A percentile compares a stretch with the other conserved stretches of the same genome.
phyloP scores from a whole-genome alignment of 352 stramenopile genomes.

The Phytopythium helicoides region DNA sequence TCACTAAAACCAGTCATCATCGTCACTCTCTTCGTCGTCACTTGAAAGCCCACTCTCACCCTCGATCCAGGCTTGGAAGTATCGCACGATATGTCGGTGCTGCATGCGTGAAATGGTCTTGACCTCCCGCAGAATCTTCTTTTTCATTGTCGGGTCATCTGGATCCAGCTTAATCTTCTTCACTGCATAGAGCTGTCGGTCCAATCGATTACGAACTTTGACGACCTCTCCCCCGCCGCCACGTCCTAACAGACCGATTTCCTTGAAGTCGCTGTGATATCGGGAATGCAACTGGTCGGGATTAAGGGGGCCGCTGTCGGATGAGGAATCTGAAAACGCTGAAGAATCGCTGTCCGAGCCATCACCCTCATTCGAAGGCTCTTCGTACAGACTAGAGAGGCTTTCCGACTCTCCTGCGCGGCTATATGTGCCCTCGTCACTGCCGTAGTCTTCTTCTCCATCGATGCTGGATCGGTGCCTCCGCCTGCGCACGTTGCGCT shows the following conservation, averaged over 20 bases:
- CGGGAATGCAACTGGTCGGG: slow-evolving; percentile 61
- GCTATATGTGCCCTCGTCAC: slow-evolving; percentile 31
- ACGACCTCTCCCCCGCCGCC: slow-evolving; percentile 83
- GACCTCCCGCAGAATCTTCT: slow-evolving; percentile 94
- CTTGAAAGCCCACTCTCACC: slow-evolving; percentile 54
- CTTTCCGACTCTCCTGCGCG: slow-evolving; percentile 19
- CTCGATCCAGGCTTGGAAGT: slow-evolving; percentile 91
- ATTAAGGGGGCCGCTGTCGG: slow-evolving; percentile 38
- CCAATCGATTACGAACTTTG: slow-evolving; percentile 79
- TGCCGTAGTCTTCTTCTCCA: slow-evolving; percentile 27
- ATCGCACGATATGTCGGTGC: slow-evolving; percentile 96
- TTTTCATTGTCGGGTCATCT: slow-evolving; percentile 91
- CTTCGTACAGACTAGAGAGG: slow-evolving; percentile 33
- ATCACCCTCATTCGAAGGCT: slow-evolving; percentile 23
- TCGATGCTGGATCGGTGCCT: slow-evolving; percentile 65
- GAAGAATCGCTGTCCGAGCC: slow-evolving; percentile 20
- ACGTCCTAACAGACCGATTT: slow-evolving; percentile 77
- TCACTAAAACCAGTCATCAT: slow-evolving; percentile 39
- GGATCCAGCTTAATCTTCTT: slow-evolving; percentile 87
- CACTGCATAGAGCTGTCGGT: slow-evolving; percentile 82
- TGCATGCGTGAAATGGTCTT: slow-evolving; percentile 96
- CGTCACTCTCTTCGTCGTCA: slow-evolving; percentile 44
- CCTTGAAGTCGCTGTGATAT: slow-evolving; percentile 85
- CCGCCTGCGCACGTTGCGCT: slow-evolving; percentile 36
- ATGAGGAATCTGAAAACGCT: slow-evolving; percentile 44